phyloP scores from a whole-genome alignment of 2,329 filamentous ascomycete genomes.

The Paecilomyces niveus region DNA sequence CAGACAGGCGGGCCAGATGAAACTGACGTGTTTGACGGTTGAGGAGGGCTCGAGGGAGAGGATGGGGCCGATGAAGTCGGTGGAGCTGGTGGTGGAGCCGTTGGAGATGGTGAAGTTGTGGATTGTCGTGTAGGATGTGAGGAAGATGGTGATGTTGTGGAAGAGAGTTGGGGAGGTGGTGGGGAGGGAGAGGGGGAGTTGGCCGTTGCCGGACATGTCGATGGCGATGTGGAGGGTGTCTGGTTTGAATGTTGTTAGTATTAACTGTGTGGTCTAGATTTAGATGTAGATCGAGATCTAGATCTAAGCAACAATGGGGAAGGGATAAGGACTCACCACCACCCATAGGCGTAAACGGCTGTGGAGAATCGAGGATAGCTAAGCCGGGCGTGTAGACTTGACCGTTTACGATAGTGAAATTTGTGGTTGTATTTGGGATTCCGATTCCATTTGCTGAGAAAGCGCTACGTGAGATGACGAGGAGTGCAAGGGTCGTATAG shows the following conservation, averaged over 20 bases:
- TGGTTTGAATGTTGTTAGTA: slow-evolving; percentile 3
- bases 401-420: not conserved
- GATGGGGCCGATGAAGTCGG: slow-evolving; percentile 55
- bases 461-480: not conserved
- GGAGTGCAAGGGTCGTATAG: not conserved
- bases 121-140: slow-evolving; percentile 56
- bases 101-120: slow-evolving; percentile 65
- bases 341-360: not conserved
- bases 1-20: slow-evolving; percentile 64
- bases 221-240: slow-evolving; percentile 56
- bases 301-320: not conserved
- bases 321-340: not conserved
- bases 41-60: slow-evolving; percentile 58
- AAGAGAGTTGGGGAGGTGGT: slow-evolving; percentile 51
- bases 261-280: slow-evolving; percentile 2
- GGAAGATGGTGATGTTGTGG: slow-evolving; percentile 59
- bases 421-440: not conserved
- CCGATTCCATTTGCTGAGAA: not conserved
- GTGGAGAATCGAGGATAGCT: not conserved
- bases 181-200: slow-evolving; percentile 47
- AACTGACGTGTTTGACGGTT: slow-evolving; percentile 68
- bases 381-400: not conserved
- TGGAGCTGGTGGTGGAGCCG: slow-evolving; percentile 44
- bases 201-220: slow-evolving; percentile 60
- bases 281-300: slow-evolving; percentile 1